Conservation (phyloP, 257 asterid genomes). For the Salvia splendens region DNA sequence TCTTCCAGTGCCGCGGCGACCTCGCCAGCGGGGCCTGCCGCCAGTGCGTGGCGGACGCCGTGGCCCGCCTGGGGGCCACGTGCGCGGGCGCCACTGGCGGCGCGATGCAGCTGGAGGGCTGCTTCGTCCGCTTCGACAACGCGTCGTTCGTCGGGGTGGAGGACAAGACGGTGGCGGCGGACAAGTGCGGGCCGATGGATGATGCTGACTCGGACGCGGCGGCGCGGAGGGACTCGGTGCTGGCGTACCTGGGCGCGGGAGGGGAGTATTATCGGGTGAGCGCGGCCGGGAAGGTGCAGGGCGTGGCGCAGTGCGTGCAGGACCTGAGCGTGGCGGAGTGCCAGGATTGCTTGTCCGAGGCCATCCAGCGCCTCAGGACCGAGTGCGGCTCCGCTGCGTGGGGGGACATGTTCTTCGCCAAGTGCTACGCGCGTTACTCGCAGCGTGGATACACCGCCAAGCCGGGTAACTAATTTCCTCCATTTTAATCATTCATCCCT, state of each 20-base stretch:
- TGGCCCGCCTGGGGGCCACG: slow-evolving; percentile 53
- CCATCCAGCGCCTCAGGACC: slow-evolving; percentile 61
- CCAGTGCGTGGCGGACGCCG: slow-evolving; percentile 53
- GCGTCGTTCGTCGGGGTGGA: slow-evolving; percentile 59
- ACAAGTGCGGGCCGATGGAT: slow-evolving; percentile 61
- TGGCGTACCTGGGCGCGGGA: slow-evolving; percentile 45
- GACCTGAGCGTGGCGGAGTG: slow-evolving; percentile 71
- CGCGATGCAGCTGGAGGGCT: slow-evolving; percentile 80
- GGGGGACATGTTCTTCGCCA: slow-evolving; percentile 81
- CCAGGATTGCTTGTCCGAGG: slow-evolving; percentile 77
- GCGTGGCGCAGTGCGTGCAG: slow-evolving; percentile 81
- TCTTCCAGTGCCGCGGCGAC: slow-evolving; percentile 88
- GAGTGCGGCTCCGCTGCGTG: slow-evolving; percentile 67
- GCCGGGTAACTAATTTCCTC: slow-evolving; percentile 38
- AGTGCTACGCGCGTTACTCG: slow-evolving; percentile 89
- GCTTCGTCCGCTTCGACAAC: slow-evolving; percentile 69
- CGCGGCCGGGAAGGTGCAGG: slow-evolving; percentile 77
- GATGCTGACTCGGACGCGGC: slow-evolving; percentile 46
- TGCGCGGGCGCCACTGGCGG: slow-evolving; percentile 70
- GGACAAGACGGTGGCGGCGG: slow-evolving; percentile 59
- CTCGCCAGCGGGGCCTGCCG: slow-evolving; percentile 53
- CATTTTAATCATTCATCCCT: neutral
- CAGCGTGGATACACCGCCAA: slow-evolving; percentile 59
- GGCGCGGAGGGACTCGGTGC: slow-evolving; percentile 55
- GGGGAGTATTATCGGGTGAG: slow-evolving; percentile 72